Base-by-base conservation (phyloP, 2,329 filamentous ascomycete genomes). In the Aspergillus persii region DNA sequence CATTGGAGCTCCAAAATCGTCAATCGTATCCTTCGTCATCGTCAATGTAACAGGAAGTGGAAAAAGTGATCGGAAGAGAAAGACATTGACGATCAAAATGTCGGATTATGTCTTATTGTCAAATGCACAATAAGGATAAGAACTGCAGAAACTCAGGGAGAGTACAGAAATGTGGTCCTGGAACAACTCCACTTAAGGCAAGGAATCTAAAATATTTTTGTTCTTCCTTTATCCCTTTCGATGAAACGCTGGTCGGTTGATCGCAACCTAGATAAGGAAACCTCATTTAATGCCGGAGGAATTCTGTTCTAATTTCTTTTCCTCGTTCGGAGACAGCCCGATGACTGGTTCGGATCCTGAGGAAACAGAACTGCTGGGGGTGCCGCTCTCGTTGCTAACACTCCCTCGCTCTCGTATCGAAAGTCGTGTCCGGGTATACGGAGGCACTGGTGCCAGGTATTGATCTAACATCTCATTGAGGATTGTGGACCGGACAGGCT, bases 401-500 rank as follows among this genome's bases (percentile, higher is more conserved):
- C 68, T 74, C 48, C 63, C 68, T 60, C 68, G 64, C 8, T 70
- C 71, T 30, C 71, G 66, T 12, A 73, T 62, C 6, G 71, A 63
- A 46, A 75, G 63, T 26, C 71, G 68, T 9, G 69, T 71, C 50
- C 63, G 72, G 23, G 69, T 68, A 51, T 71, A 69, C 1, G 76
- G 76, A 1, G 79, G 74, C 8, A 77, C 74, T 51, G 85, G 84
- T 12, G 77, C 77, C 8, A 90, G 80, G 68, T 90, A 90, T 31
- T 83, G 81, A 66, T 90, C 86, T 11, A 98, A 79, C 79, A 97
- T 94, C 70, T 87, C 87, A 76, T 91, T 95, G 56, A 98, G 80
- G 46, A 96, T 88, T 50, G 93, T 90, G 3, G 90, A 91, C 61
- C 92, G 85, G n/a, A 98, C 94, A 1, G 94, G 94, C 73, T 98